Conservation (phyloP, 257 asterid genomes). For the Primulina tabacum region DNA sequence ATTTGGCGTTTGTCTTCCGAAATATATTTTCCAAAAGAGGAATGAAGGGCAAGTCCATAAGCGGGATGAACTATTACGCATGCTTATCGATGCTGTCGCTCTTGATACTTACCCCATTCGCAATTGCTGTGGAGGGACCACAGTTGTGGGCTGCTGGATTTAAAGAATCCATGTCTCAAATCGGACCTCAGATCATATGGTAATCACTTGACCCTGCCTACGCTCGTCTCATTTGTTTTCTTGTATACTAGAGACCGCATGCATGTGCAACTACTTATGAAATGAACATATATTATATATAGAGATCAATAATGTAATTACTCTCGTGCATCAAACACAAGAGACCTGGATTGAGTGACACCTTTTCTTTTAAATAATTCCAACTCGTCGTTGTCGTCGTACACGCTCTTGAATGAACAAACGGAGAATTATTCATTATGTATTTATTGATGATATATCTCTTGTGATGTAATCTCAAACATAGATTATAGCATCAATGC, state of each 20-base stretch:
- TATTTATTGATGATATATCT: neutral
- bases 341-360: neutral
- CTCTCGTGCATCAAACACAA: neutral
- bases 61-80: constrained; percentile 98
- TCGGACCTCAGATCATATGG: constrained; percentile 91
- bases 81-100: constrained; percentile 87
- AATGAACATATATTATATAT: neutral
- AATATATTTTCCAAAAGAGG: constrained; percentile 98
- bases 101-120: constrained; percentile 81
- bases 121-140: constrained; percentile 98
- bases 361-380: neutral
- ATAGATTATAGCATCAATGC: neutral
- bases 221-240: constrained; percentile 8
- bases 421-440: neutral
- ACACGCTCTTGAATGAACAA: neutral
- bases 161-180: constrained; percentile 54
- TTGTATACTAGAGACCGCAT: constrained; percentile 19
- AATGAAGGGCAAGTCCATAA: constrained; percentile 92
- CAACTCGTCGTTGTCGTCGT: constrained; percentile 1
- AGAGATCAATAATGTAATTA: neutral
- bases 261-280: neutral
- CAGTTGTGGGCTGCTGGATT: constrained; percentile 83
- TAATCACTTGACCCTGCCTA: constrained; percentile 42
- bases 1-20: constrained; percentile 91
- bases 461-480: no score